Evolutionary conservation across 176 grass and related monocot species (phyloP).

Genomic region (Paspalum vaginatum): DNA sequence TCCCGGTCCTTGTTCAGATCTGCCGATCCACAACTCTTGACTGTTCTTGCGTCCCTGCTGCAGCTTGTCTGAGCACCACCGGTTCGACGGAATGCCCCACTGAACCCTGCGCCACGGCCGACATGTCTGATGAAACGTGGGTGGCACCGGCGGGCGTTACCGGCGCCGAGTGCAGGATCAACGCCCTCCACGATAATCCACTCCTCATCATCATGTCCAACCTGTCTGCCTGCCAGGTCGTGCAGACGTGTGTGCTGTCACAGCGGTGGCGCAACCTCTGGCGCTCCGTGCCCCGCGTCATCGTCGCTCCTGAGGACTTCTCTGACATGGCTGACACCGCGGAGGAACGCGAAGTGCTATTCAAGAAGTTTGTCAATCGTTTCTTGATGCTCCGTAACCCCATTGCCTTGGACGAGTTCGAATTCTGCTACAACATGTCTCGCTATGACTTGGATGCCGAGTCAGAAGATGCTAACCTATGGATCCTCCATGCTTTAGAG

Average conservation of each 20-base stretch:
- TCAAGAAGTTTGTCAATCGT: conserved; percentile 26
- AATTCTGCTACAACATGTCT: not conserved
- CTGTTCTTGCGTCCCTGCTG: not conserved
- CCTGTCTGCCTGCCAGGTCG: not conserved
- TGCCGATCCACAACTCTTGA: no score
- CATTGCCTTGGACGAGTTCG: not conserved
- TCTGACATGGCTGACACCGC: accelerated
- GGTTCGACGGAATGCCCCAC: conserved; percentile 29
- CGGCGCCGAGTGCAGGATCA: not conserved
- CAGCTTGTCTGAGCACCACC: not conserved
- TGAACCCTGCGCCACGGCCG: not conserved
- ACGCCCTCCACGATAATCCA: not conserved
- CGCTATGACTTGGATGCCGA: not conserved
- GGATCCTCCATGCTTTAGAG: not conserved
- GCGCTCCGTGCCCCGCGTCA: conserved; percentile 18
- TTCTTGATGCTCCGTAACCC: conserved; percentile 28
- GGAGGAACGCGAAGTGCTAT: not conserved
- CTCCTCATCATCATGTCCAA: conserved; percentile 16
- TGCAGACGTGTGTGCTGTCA: conserved; percentile 18
- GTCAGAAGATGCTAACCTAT: not conserved
- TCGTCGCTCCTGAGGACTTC: not conserved
- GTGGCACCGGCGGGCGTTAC: not conserved
- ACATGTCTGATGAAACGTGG: not conserved
- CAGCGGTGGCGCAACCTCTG: conserved; percentile 37
- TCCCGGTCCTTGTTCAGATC: not conserved